Conservation (phyloP, 148 eudicot species). For the Rhododendron kiyosumense region DNA sequence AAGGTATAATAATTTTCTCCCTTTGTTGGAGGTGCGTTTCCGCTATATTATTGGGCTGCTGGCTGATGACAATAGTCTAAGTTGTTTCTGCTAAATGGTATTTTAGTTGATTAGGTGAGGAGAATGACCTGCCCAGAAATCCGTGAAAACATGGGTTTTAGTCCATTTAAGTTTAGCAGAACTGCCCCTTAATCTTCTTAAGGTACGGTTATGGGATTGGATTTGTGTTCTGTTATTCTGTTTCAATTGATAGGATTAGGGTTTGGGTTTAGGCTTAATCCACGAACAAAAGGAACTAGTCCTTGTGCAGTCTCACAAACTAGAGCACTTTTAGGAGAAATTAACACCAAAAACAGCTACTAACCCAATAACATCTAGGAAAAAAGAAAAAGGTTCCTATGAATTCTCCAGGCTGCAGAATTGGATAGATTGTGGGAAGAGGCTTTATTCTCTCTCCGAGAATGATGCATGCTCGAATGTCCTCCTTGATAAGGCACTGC, state of each 20-base stretch:
- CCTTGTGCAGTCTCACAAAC: not conserved
- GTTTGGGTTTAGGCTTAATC: not conserved
- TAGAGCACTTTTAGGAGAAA: not conserved
- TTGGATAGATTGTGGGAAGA: too few relatives aligned
- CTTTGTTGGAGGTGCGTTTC: too few relatives aligned
- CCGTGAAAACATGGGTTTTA: too few relatives aligned
- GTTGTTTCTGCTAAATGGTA: too few relatives aligned
- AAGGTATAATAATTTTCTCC: conserved; percentile 32
- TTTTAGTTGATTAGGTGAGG: too few relatives aligned
- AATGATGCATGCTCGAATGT: too few relatives aligned
- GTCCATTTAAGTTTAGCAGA: too few relatives aligned
- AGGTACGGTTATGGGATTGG: not conserved
- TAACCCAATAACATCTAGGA: not conserved
- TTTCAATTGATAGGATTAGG: not conserved
- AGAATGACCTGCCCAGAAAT: too few relatives aligned
- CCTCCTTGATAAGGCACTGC: too few relatives aligned
- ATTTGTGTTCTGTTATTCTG: not conserved
- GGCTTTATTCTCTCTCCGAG: too few relatives aligned
- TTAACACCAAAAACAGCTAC: not conserved
- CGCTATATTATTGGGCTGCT: too few relatives aligned
- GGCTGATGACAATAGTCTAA: not conserved
- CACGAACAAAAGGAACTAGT: not conserved
- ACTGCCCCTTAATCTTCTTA: not conserved
- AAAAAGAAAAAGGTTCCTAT: not conserved
- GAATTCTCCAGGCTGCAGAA: too few relatives aligned